phyloP scores from a whole-genome alignment of 331 rosid genomes.

The Malus hybrid region DNA sequence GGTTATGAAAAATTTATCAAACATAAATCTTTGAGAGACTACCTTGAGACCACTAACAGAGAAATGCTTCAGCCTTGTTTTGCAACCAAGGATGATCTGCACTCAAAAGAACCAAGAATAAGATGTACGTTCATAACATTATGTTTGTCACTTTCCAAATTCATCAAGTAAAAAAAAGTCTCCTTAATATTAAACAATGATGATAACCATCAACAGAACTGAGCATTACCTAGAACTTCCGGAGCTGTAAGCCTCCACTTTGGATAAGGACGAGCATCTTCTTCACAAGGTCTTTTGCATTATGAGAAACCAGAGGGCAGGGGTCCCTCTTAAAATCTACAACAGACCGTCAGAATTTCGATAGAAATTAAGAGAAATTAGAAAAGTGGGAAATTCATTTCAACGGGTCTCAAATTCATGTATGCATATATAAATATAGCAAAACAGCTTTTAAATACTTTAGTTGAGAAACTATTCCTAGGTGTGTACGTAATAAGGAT shows the following conservation, averaged over 20 bases:
- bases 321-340: constrained; percentile 90
- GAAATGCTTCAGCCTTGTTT: constrained; percentile 85
- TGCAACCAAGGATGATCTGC: constrained; percentile 96
- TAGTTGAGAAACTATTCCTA: no score
- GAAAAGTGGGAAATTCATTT: background rate
- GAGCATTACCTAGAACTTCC: constrained; percentile 67
- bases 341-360: constrained; percentile 30
- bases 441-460: no score
- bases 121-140: constrained; percentile 1
- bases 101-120: constrained; percentile 34
- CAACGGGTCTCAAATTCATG: background rate
- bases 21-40: constrained; percentile 21
- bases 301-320: constrained; percentile 93
- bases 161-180: background rate
- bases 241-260: constrained; percentile 66
- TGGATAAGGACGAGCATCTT: constrained; percentile 95
- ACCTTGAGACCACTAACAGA: constrained; percentile 90
- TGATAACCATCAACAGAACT: constrained; percentile 5
- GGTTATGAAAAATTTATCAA: background rate
- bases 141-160: background rate
- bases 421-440: no score
- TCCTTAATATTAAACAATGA: background rate
- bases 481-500: no score
- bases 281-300: constrained; percentile 92
- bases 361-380: background rate